These are phyloP conservation scores for Phialemonium atrogriseum DNA, from an alignment of 2,329 filamentous ascomycete species.

Conservation along the genomic window DNA sequence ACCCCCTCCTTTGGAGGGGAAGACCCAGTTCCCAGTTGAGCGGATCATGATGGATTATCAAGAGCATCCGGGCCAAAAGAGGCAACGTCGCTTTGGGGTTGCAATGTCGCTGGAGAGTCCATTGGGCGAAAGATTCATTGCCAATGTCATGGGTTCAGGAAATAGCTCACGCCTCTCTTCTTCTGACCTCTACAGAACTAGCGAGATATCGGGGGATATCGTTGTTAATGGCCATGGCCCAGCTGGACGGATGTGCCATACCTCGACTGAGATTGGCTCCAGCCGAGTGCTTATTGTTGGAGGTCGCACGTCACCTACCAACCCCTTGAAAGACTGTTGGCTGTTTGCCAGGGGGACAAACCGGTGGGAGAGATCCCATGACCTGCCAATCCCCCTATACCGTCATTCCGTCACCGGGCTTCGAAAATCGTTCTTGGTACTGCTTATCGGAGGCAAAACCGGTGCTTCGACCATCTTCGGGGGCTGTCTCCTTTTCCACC, in stretches of 20 bases:
- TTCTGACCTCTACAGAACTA: constrained; percentile 38
- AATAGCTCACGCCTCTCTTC: constrained; percentile 36
- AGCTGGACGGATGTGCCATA: constrained; percentile 61
- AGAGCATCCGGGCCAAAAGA: constrained; percentile 28
- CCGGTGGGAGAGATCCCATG: constrained; percentile 55
- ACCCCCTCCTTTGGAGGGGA: too few relatives aligned
- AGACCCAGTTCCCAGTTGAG: constrained; percentile 5
- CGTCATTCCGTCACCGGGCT: constrained; percentile 59
- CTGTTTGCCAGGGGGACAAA: constrained; percentile 45
- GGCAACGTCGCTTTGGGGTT: constrained; percentile 54
- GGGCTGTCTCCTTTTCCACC: constrained; percentile 45
- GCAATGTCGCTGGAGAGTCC: constrained; percentile 31
- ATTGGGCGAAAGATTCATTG: constrained; percentile 33
- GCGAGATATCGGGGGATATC: constrained; percentile 9
- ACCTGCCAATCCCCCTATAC: constrained; percentile 64
- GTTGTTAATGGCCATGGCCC: too few relatives aligned
- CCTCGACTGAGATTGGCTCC: constrained; percentile 56
- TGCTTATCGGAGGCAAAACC: constrained; percentile 56
- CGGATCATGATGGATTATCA: constrained; percentile 20
- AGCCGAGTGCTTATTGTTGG: constrained; percentile 60
- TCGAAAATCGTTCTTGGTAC: constrained; percentile 36
- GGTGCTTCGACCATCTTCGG: constrained; percentile 37
- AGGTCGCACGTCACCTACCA: constrained; percentile 68
- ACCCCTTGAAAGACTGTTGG: constrained; percentile 68
- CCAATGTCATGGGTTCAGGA: constrained; percentile 35